Evolutionary conservation across 225 moss, liverwort and hornwort species (phyloP).

Genomic region (Rhytidiadelphus loreus): DNA sequence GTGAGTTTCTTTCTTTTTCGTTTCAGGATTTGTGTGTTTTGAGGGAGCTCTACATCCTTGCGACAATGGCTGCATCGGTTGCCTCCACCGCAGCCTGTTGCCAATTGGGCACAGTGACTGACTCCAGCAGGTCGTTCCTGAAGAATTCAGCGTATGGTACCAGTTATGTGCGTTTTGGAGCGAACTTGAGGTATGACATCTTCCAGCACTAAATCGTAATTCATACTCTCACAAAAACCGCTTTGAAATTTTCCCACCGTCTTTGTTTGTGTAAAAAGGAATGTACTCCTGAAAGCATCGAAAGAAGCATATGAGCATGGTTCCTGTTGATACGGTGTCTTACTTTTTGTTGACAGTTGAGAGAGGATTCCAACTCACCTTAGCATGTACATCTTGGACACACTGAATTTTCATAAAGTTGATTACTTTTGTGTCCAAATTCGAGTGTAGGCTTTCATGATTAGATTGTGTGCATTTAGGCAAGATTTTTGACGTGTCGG

Average conservation of each 20-base stretch:
- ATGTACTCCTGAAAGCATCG: background rate
- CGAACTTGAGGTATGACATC: background rate
- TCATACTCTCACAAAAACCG: background rate
- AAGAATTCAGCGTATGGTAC: background rate
- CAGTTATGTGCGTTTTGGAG: background rate
- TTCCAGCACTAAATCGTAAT: background rate
- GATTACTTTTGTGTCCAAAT: background rate
- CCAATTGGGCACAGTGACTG: background rate
- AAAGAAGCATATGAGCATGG: background rate
- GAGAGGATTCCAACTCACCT: background rate
- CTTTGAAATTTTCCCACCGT: background rate
- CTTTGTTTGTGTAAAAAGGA: too few species aligned
- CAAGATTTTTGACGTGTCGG: background rate
- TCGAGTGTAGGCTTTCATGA: background rate
- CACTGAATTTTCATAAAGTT: background rate
- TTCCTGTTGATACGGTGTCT: background rate
- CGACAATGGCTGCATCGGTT: constrained; percentile 13
- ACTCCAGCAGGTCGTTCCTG: background rate
- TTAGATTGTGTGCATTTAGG: background rate
- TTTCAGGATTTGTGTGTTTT: background rate
- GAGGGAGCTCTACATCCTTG: background rate
- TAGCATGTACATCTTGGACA: background rate
- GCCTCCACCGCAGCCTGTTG: constrained; percentile 6
- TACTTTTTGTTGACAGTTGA: background rate
- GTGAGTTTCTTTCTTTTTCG: background rate